Conservation (phyloP, 352 stramenopile species). For the Pythium monospermum region DNA sequence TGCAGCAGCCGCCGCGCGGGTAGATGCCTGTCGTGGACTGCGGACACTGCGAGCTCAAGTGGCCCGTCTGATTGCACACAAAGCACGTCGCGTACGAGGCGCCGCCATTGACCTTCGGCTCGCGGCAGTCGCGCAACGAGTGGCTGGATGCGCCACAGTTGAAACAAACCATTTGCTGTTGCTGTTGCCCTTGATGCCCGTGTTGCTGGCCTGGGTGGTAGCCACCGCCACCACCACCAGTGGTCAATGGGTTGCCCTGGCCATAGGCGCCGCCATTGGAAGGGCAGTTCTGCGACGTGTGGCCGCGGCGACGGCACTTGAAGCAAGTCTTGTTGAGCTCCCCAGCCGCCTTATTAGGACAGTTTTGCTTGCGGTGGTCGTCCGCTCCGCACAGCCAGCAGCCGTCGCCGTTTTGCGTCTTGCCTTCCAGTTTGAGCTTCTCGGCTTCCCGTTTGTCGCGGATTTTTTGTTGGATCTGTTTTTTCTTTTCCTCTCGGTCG, state of each 20-base stretch:
- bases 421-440: conserved; percentile 16
- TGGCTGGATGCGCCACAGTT: conserved; percentile 80
- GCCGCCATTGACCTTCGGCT: conserved; percentile 56
- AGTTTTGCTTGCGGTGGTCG: conserved; percentile 78
- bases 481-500: conserved; percentile 65
- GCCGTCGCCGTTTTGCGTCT: conserved; percentile 28
- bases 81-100: conserved; percentile 82
- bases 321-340: conserved; percentile 80
- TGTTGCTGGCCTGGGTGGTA: conserved; percentile 17
- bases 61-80: conserved; percentile 80
- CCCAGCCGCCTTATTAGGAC: conserved; percentile 53
- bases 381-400: conserved; percentile 74
- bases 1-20: conserved; percentile 86
- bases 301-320: conserved; percentile 73
- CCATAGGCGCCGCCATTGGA: conserved; percentile 17
- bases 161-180: conserved; percentile 68
- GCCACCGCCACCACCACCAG: neutral
- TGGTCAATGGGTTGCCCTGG: neutral
- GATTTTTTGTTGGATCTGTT: conserved; percentile 73
- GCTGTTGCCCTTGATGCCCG: conserved; percentile 1
- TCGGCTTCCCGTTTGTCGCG: conserved; percentile 62
- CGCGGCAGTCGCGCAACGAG: conserved; percentile 63
- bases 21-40: conserved; percentile 87
- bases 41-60: conserved; percentile 83
- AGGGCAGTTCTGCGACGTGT: conserved; percentile 81